These are phyloP conservation scores for Nevesoporus exiguus DNA, from an alignment of 768 basidiomycete genomes.

Conservation along the genomic window DNA sequence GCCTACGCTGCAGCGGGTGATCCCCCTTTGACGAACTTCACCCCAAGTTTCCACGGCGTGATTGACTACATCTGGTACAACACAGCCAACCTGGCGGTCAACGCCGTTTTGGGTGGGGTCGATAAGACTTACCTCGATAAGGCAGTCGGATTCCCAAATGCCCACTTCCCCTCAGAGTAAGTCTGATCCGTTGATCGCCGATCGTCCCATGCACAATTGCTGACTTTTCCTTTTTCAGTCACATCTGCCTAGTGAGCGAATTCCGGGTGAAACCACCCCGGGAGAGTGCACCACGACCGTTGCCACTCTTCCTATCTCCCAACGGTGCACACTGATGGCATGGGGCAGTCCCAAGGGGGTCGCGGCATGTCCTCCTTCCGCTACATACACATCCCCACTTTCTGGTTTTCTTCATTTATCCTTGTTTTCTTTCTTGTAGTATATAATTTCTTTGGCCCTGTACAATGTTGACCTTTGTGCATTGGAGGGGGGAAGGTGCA, in stretches of 20 bases:
- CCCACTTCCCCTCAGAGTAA: conserved; percentile 95
- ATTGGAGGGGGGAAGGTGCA: conserved; percentile 15
- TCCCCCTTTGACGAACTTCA: conserved; percentile 82
- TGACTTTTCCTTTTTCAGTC: conserved; percentile 42
- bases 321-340: conserved; percentile 33
- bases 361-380: not conserved
- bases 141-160: conserved; percentile 94
- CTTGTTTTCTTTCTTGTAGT: conserved; percentile 22
- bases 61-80: conserved; percentile 97
- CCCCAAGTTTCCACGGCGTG: conserved; percentile 79
- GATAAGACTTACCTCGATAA: conserved; percentile 83
- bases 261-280: conserved; percentile 78
- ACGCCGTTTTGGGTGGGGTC: conserved; percentile 84
- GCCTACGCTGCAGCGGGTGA: conserved; percentile 67
- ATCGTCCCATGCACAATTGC: not conserved
- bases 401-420: conserved; percentile 25
- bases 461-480: conserved; percentile 28
- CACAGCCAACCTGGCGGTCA: conserved; percentile 66
- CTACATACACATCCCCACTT: conserved; percentile 8
- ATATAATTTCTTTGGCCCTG: conserved; percentile 20
- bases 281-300: conserved; percentile 38
- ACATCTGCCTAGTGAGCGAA: conserved; percentile 67
- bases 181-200: conserved; percentile 33
- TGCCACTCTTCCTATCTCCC: conserved; percentile 38
- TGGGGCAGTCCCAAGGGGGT: conserved; percentile 5